Evolutionary conservation across 176 grass and related monocot genomes (phyloP), one percentile per base, ranked within the genome.

Genomic region (Eleusine coracana): DNA sequence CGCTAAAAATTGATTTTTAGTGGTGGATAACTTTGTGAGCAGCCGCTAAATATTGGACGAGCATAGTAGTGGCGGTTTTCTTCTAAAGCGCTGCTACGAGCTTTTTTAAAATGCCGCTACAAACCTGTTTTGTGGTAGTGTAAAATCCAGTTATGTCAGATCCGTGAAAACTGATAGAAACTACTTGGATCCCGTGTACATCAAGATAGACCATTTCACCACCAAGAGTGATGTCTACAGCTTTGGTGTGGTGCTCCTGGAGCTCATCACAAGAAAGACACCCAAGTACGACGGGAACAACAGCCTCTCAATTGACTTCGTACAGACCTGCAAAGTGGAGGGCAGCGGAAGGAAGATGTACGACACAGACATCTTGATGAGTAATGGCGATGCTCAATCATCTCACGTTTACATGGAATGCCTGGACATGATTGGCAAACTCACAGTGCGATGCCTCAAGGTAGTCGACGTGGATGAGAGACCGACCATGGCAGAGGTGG

Each of bases 181-280:
- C 11, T 80, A 80, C 18, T 23, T 80, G 0, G 77, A 80, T 1
- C 77, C 64, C 0, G 5, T 12, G 16, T 79, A 79, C 28, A 37
- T 15, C 0, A 15, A 51, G 44, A 71, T 67, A 0, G n/a, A n/a
- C 0, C 50, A 41, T 13, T 56, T 82, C 25, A 40, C 48, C 1
- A 17, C 52, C 5, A 67, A 80, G 20, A 31, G 31, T 31, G 31
- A 80, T 10, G 50, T 80, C 1, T 56, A 56, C 54, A 56, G 54
- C 54, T 56, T 56, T 5, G 68, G 80, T 0, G 25, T 82, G 5
- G 80, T 82, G 9, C 54, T 82, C 2, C 10, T 82, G 7, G 80
- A 82, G 54, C 39, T 82, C 1, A 9, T 82, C 5, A 82, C 80
- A 2, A 3, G 66, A 15, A 81, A 70, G 5, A 17, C 8, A 2